These are phyloP conservation scores for Crithidia brevicula DNA, from an alignment of 208 protist species.

Conservation along the genomic window DNA sequence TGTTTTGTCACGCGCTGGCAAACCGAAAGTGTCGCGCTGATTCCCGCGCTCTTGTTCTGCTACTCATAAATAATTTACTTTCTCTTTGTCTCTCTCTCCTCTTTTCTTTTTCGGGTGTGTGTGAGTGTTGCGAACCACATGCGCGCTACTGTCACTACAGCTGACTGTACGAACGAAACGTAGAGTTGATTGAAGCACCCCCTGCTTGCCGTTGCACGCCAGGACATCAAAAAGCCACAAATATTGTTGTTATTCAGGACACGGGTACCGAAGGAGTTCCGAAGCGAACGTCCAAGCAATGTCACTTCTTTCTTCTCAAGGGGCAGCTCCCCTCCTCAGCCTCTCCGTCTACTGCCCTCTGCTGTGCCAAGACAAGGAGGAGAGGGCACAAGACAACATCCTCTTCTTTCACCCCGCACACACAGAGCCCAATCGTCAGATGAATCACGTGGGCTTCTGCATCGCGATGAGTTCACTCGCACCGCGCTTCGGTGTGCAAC, in stretches of 20 bases:
- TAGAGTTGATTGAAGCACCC: too few species aligned
- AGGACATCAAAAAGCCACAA: too few species aligned
- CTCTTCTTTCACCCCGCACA: slow-evolving; percentile 63
- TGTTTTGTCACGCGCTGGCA: too few species aligned
- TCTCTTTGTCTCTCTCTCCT: not conserved
- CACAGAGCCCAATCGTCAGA: slow-evolving; percentile 40
- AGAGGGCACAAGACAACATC: slow-evolving; percentile 65
- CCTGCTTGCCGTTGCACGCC: too few species aligned
- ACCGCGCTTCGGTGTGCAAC: slow-evolving; percentile 36
- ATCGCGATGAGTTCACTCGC: slow-evolving; percentile 52
- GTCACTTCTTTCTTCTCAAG: slow-evolving; percentile 5
- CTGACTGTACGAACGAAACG: too few species aligned
- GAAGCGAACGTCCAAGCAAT: not conserved
- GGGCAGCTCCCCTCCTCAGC: slow-evolving; percentile 27
- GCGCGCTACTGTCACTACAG: too few species aligned
- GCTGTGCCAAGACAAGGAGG: slow-evolving; percentile 51
- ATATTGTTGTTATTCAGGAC: too few species aligned
- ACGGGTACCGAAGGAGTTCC: too few species aligned
- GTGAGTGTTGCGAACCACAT: too few species aligned
- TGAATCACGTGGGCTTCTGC: slow-evolving; percentile 79
- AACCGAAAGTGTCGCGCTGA: too few species aligned
- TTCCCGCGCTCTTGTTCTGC: too few species aligned
- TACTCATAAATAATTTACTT: not conserved
- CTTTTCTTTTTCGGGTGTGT: too few species aligned
- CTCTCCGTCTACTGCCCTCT: slow-evolving; percentile 63